Base-by-base conservation (phyloP, 768 basidiomycete genomes). In the Termitomyces sp. region DNA sequence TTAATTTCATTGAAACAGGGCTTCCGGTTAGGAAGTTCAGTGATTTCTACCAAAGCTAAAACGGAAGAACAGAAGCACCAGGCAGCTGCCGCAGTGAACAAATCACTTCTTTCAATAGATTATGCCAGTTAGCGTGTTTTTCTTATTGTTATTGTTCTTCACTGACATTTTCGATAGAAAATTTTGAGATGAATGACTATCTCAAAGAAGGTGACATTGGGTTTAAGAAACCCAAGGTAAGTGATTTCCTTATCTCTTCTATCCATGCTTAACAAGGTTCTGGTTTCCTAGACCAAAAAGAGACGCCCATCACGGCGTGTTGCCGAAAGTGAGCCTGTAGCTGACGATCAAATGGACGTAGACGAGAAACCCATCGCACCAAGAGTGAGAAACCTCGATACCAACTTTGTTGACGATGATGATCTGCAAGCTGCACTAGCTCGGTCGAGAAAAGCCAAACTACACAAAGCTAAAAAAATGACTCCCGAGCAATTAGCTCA, bases 321-420 rank as follows among this genome's bases (percentile, higher is more conserved):
- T 3, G 81, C 80, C 27, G 83, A 85, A 35, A 69, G 75, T 12
- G 84, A 85, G 32, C 63, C 77, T 9, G 57, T 71, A 8, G 73
- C 71, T 32, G 81, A 81, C 35, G 79, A 81, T 59, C 75, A 72
- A 60, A 97, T 96, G 90, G 84, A 92, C 32, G 82, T 95, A 54
- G 95, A 97, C 66, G 74, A 82, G 63, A 85, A 82, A 63, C 83
- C 89, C n/a, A 75, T 83, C 56, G 73, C 85, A 27, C 83, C 86
- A 58, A 79, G 87, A 62, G 77, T 77, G 62, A 81, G 89, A 65
- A 84, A 94, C 68, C 78, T 93, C 52, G 85, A 95, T 68, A 78
- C 81, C 64, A 96, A 96, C 73, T 92, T 97, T 71, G 89, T 98
- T 61, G 97, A 98, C 73, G 97, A 99, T 71, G 97, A 99, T 71